Evolutionary conservation across 2,329 filamentous ascomycete genomes (phyloP).

Genomic region (Cladosporium sp.): DNA sequence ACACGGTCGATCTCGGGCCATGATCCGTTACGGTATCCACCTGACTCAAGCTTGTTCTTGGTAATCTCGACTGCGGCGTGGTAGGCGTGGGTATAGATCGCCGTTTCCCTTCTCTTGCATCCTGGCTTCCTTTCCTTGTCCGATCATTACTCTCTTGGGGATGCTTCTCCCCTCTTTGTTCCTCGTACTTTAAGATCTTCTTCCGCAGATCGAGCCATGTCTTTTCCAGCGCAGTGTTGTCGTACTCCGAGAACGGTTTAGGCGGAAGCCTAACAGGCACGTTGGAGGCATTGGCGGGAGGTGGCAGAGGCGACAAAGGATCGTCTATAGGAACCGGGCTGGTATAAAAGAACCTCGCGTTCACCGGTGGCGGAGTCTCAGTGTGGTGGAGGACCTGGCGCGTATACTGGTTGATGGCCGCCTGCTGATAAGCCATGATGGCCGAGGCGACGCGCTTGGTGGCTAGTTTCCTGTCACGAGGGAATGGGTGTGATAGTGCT

Average conservation of each 20-base stretch:
- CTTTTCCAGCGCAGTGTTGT: constrained; percentile 32
- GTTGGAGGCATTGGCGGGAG: constrained; percentile 25
- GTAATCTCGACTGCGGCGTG: constrained; percentile 12
- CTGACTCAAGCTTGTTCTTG: constrained; percentile 22
- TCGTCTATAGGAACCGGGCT: constrained; percentile 34
- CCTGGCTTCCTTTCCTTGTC: constrained; percentile 17
- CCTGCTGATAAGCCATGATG: constrained; percentile 10
- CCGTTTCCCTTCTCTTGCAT: constrained; percentile 17
- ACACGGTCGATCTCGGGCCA: constrained; percentile 8
- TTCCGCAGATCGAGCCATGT: constrained; percentile 32
- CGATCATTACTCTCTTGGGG: constrained; percentile 18
- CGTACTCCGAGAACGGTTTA: constrained; percentile 35
- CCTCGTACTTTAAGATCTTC: constrained; percentile 31
- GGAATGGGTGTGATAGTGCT: constrained; percentile 12
- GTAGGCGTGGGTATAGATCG: constrained; percentile 17
- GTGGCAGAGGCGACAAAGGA: constrained; percentile 35
- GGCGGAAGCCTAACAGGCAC: constrained; percentile 26
- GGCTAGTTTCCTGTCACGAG: constrained; percentile 2
- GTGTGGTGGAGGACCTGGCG: constrained; percentile 39
- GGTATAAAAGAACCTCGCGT: constrained; percentile 36
- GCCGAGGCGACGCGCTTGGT: not conserved
- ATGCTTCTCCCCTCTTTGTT: constrained; percentile 31
- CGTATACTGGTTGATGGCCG: constrained; percentile 40
- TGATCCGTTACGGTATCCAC: constrained; percentile 19
- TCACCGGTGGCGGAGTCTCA: constrained; percentile 31